Evolutionary conservation across 2,329 filamentous ascomycete species (phyloP).

Genomic region (Erysiphe pulchra): DNA sequence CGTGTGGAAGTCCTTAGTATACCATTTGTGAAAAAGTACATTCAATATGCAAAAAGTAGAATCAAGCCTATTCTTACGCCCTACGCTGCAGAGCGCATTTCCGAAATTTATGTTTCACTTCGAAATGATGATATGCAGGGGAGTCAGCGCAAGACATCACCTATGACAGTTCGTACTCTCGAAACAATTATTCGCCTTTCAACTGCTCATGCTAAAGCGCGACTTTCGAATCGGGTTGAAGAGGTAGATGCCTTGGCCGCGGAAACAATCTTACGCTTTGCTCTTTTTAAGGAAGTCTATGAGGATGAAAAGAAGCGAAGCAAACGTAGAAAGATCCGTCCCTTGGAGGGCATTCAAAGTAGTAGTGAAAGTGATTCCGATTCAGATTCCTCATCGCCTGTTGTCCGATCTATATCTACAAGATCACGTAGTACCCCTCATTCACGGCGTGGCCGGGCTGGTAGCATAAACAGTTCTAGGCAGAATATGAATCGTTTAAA

Average conservation of each 20-base stretch:
- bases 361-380: constrained; percentile 31
- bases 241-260: constrained; percentile 71
- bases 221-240: constrained; percentile 69
- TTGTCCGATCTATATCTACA: constrained; percentile 10
- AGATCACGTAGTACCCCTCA: constrained; percentile 12
- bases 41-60: constrained; percentile 86
- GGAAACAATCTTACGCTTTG: constrained; percentile 75
- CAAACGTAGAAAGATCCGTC: constrained; percentile 49
- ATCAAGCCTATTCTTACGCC: constrained; percentile 78
- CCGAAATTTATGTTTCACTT: constrained; percentile 70
- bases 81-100: constrained; percentile 76
- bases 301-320: constrained; percentile 47
- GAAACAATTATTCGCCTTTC: constrained; percentile 96
- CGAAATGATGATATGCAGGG: constrained; percentile 90
- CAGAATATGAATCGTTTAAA: constrained; percentile 8
- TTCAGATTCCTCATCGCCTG: constrained; percentile 10
- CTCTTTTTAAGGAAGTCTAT: constrained; percentile 88
- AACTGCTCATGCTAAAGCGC: constrained; percentile 82
- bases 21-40: constrained; percentile 97
- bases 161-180: constrained; percentile 87
- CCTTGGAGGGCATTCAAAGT: constrained; percentile 28
- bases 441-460: constrained; percentile 13
- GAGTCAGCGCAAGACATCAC: constrained; percentile 78
- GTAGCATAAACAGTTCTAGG: constrained; percentile 8
- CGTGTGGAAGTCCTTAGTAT: constrained; percentile 80